Base-by-base conservation (phyloP, 176 grass and related monocot species). In the Saccharum spontaneum region DNA sequence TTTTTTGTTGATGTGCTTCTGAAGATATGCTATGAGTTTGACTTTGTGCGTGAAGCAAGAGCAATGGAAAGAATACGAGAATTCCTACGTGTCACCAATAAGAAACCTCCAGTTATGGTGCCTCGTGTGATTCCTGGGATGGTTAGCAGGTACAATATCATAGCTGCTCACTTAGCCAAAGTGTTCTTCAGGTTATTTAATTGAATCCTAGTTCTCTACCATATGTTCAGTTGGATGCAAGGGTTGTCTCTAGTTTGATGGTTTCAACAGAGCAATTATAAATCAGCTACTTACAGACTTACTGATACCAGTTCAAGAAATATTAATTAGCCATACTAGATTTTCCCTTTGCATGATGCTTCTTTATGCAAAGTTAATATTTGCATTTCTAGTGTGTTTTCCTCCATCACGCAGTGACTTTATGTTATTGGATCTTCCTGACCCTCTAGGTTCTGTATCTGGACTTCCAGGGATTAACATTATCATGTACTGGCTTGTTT, bases 1-100 rank as follows among this genome's bases (percentile, higher is more conserved):
- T 18, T 45, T 31, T 64, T 59, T 43, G n/a, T 17, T 43, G 34
- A 3, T 54, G 76, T 88, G 91, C 49, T 87, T 86, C 67, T 71
- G 57, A 81, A 98, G 96, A 90, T 98, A 79, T 87, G 80, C 83
- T 98, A 95, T 79, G 96, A 98, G 83, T 98, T 98, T 94, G 96
- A 98, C 80, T 98, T 98, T 95, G 80, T 94, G 22, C 91, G 91
- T 17, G 96, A 98, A 90, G 96, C 96, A 28, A 89, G 71, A 48
- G 67, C 96, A 57, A 98, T 98, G 96, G 96, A 98, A 87, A 94
- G 84, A 80, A 95, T 98, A 75, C 57, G 81, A 24, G 86, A 90
- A 77, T 93, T 77, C 44, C 69, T 98, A 71, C 37, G 41, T 73
- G 55, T 84, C 31, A 88, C 81, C 77, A 98, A 90, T 70, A 95